Percentiles rank a stretch among this genome's conserved stretches.
phyloP scores from a whole-genome alignment of 2,329 filamentous ascomycete species.

The Sarocladium oryzae region DNA sequence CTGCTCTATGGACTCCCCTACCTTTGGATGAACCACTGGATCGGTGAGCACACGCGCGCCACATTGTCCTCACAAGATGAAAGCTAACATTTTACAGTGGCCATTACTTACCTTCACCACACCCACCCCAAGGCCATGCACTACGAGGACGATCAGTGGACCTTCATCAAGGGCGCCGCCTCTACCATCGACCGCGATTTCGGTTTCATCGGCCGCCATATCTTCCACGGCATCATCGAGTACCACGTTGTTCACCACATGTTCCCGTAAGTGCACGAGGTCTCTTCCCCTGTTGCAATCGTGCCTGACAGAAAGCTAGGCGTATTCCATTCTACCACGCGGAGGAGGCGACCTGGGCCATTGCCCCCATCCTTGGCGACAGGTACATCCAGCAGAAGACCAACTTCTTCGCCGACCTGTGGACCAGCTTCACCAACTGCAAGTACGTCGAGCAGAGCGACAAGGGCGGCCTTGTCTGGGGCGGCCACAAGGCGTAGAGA shows the following conservation, averaged over 20 bases:
- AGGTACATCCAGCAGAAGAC: conserved; percentile 61
- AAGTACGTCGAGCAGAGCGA: conserved; percentile 11
- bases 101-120: conserved; percentile 71
- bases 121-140: conserved; percentile 45
- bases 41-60: conserved; percentile 37
- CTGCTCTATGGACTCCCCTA: conserved; percentile 59
- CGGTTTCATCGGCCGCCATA: conserved; percentile 53
- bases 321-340: conserved; percentile 39
- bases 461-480: neutral
- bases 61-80: neutral
- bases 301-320: neutral
- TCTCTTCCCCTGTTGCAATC: neutral
- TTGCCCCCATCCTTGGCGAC: conserved; percentile 84
- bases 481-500: neutral
- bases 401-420: conserved; percentile 13
- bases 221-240: conserved; percentile 57
- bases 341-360: conserved; percentile 49
- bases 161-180: conserved; percentile 53
- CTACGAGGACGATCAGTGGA: conserved; percentile 37
- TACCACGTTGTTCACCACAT: conserved; percentile 58
- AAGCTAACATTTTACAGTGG: conserved; percentile 37
- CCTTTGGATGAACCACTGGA: conserved; percentile 66
- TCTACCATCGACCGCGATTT: conserved; percentile 58
- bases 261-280: conserved; percentile 29
- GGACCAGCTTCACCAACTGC: conserved; percentile 11